Evolutionary conservation across 306 rosid species (phyloP).

Genomic region (Cucumis melo): DNA sequence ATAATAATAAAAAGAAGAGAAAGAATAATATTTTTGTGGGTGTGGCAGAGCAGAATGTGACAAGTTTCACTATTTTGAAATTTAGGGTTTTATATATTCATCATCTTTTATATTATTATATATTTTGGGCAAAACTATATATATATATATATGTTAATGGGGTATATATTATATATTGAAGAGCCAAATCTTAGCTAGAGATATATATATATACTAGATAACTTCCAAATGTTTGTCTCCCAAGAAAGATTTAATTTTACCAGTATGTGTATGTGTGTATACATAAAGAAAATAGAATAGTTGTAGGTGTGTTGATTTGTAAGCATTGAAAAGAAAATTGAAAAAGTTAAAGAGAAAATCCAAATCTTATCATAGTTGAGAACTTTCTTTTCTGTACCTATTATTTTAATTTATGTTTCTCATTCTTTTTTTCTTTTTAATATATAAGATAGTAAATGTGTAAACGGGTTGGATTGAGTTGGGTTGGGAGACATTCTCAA

Average conservation of each 20-base stretch:
- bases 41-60: background rate
- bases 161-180: background rate
- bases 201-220: background rate
- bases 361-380: background rate
- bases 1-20: background rate
- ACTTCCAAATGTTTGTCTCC: background rate
- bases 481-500: too few species aligned
- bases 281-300: background rate
- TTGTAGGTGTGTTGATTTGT: background rate
- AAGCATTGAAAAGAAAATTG: background rate
- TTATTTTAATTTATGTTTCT: too few species aligned
- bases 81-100: background rate
- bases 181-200: background rate
- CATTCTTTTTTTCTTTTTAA: too few species aligned
- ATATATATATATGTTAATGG: background rate
- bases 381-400: background rate
- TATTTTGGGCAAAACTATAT: background rate
- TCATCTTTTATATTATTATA: background rate
- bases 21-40: background rate
- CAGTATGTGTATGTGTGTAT: background rate
- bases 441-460: too few species aligned
- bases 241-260: background rate
- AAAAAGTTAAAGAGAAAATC: background rate
- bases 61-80: background rate
- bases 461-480: too few species aligned